phyloP scores from a whole-genome alignment of 1,139 yeast genomes.

The Geotrichum australiense region DNA sequence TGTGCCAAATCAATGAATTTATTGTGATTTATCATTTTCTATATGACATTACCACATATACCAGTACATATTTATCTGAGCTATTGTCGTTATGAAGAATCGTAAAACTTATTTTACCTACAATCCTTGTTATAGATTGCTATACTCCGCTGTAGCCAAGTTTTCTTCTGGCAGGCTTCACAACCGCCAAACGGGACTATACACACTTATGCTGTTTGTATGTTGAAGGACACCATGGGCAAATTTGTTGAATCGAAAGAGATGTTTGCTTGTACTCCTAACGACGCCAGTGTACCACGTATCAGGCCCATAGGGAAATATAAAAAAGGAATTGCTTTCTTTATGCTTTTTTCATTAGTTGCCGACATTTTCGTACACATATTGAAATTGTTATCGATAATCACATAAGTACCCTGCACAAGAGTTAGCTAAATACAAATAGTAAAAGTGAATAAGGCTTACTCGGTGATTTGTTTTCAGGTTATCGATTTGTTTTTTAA shows the following conservation, averaged over 20 bases:
- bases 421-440: too few relatives aligned
- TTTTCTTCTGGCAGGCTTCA: neutral
- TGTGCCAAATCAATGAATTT: slow-evolving; percentile 5
- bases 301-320: slow-evolving; percentile 84
- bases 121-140: neutral
- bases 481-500: slow-evolving; percentile 84
- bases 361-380: slow-evolving; percentile 44
- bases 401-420: slow-evolving; percentile 55
- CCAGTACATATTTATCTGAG: too few relatives aligned
- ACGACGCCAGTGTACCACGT: slow-evolving; percentile 65
- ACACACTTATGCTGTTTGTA: slow-evolving; percentile 42
- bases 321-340: slow-evolving; percentile 42
- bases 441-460: slow-evolving; percentile 28
- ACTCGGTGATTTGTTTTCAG: slow-evolving; percentile 78
- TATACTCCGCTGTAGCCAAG: too few relatives aligned
- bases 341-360: slow-evolving; percentile 20
- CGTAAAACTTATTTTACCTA: neutral
- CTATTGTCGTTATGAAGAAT: neutral
- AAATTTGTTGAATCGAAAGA: slow-evolving; percentile 52
- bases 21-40: neutral
- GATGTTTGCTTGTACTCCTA: slow-evolving; percentile 63
- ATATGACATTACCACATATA: too few relatives aligned
- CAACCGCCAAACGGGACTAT: slow-evolving; percentile 1
- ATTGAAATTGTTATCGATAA: slow-evolving; percentile 60
- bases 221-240: slow-evolving; percentile 66